Evolutionary conservation across 345 rosid genomes (phyloP).

Genomic region (Salix viminalis): DNA sequence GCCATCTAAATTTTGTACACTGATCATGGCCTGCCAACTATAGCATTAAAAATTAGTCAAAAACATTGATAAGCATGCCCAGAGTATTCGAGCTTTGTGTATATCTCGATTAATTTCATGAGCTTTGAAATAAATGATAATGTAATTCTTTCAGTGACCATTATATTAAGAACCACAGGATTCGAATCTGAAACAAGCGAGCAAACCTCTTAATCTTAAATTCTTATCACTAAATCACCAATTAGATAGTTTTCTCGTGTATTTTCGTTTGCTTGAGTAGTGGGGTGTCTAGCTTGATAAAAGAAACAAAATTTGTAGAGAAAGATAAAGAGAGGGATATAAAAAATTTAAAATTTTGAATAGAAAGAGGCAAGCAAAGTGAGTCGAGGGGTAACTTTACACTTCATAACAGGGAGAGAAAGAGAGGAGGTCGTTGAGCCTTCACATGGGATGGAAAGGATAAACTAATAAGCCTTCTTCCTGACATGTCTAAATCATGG

Average conservation of each 20-base stretch:
- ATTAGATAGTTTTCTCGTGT: background rate
- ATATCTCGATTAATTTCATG: rapidly evolving
- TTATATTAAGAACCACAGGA: no score
- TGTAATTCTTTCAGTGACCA: rapidly evolving
- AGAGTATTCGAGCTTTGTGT: background rate
- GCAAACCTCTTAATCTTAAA: no score
- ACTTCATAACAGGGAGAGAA: conserved; percentile 19
- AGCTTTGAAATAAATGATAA: rapidly evolving
- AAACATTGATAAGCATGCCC: background rate
- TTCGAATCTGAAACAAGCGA: rapidly evolving
- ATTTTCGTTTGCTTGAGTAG: conserved; percentile 14
- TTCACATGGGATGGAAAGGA: conserved; percentile 31
- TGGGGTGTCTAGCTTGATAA: conserved; percentile 29
- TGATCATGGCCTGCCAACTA: conserved; percentile 1
- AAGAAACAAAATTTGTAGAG: background rate
- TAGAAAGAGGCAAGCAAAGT: conserved; percentile 20
- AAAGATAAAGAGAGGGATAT: background rate
- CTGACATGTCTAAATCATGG: conserved; percentile 34
- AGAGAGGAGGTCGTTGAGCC: conserved; percentile 5
- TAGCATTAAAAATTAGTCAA: background rate
- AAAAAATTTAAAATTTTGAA: conserved; percentile 9
- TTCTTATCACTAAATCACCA: rapidly evolving
- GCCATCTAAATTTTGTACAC: background rate
- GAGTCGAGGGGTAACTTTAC: conserved; percentile 27
- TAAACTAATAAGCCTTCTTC: conserved; percentile 12